These are phyloP conservation scores for Auricularia heimuer DNA, from an alignment of 768 basidiomycete species.

Conservation along the genomic window DNA sequence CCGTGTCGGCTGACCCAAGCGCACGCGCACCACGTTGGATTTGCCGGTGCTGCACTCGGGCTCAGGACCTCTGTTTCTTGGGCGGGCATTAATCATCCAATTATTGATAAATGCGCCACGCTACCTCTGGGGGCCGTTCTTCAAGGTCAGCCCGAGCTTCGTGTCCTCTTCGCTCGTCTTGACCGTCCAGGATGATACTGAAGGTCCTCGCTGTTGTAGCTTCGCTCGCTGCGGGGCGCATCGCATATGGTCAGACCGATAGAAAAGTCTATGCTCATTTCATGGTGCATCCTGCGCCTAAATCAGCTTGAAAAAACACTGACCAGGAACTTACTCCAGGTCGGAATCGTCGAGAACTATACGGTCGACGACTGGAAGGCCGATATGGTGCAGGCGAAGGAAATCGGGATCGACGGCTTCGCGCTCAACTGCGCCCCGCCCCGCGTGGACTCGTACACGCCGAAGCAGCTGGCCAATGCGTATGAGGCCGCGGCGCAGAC, in stretches of 20 bases:
- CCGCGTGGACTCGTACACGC: constrained; percentile 1
- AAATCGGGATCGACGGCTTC: background rate
- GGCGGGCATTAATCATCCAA: too few species aligned
- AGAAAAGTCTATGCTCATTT: background rate
- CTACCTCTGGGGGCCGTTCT: too few species aligned
- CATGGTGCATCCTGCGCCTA: background rate
- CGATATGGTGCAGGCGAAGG: background rate
- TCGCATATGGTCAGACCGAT: background rate
- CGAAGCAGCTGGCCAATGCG: background rate
- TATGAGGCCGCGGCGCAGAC: background rate
- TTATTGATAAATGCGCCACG: too few species aligned
- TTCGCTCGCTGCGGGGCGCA: background rate
- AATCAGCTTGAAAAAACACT: background rate
- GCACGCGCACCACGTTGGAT: too few species aligned
- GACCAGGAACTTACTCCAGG: background rate
- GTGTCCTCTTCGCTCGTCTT: background rate
- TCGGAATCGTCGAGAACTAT: background rate
- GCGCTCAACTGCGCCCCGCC: constrained; percentile 1
- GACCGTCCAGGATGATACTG: background rate
- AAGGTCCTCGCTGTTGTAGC: background rate
- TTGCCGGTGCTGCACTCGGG: too few species aligned
- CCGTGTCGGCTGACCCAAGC: too few species aligned
- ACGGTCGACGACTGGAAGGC: constrained; percentile 1
- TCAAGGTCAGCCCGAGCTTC: background rate
- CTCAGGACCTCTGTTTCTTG: too few species aligned